Evolutionary conservation across 2,329 filamentous ascomycete species (phyloP), one percentile per base, ranked within the genome.

Genomic region (Cercospora sp.): DNA sequence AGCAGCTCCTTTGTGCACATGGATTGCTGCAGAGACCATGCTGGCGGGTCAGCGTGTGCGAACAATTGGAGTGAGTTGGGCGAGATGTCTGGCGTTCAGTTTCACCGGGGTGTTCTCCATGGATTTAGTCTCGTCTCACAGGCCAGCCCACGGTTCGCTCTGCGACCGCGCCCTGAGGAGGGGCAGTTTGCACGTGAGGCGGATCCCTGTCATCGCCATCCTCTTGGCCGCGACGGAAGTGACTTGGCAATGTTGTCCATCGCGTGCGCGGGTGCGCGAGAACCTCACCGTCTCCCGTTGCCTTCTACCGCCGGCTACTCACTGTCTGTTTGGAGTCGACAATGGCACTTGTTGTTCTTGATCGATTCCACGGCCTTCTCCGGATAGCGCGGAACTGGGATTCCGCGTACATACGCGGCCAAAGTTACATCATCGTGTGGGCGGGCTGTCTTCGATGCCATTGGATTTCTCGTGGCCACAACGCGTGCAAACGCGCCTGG

Each of bases 1-100:
- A 36, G 18, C 20, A 33, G 51, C 28, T 53, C 31, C 51, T 63
- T 64, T 60, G 60, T 67, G 48, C 63, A 60, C 63, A 65, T 60
- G 57, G 55, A 60, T 30, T 51, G 20, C 53, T 26, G 36, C 55
- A 20, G 10, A 23, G 1, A 13, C 28, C 18, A 57, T 58, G 42
- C 61, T 28, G 61, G 30, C 20, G 28, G 40, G 31, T 63, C 55
- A 59, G 55, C 55, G 18, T 59, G 16, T 31, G 26, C 16, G 4
- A 16, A 53, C 20, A 16, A 28, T 8, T 3, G 10, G 20, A 26
- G 23, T 16, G 48, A 53, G 48, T 53, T 28, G 48, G 48, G 20
- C 16, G 48, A 28, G 13, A 26, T 16, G 20, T 16, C 48, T 7
- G 12, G 48, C 48, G 23, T 53, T 28, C 23, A 18, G 36, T 62